Base-by-base conservation (phyloP, 2,329 filamentous ascomycete species). In the Fusarium citri region DNA sequence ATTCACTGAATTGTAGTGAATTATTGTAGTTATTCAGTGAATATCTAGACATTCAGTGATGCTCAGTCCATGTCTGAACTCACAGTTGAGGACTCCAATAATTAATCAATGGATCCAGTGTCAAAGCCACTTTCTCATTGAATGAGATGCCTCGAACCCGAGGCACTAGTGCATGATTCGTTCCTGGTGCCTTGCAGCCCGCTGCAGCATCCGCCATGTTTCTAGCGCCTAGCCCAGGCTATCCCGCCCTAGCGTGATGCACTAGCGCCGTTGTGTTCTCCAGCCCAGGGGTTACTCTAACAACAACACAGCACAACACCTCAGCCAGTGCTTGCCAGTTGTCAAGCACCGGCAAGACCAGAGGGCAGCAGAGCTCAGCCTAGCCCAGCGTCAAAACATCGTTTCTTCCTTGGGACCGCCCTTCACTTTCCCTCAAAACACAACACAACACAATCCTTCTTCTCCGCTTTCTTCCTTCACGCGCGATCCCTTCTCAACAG, bases 161-260 rank as follows among this genome's bases (percentile, higher is more conserved):
- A 68, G 43, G 61, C 53, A 55, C 47, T 42, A 16, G 10, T 46
- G 56, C 64, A 69, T 69, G 51, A 66, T 65, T 59, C 53, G 68
- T 71, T 51, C 64, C 68, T 66, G 60, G 68, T 72, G 60, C 68
- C 68, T 71, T 71, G 68, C 68, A 71, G 68, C 56, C 34, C 18
- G 34, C 34, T 37, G 34, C 18, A 25, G 18, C 34, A 59, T 54
- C 48, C 47, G 57, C 59, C 64, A 54, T 56, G 46, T 57, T 69
- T 40, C 59, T 66, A 69, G 60, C 59, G 68, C 68, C 56, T 50
- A 64, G 23, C 66, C 57, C 54, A 66, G 28, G 23, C 41, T 54
- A 53, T 28, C 22, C 41, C 40, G 53, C 62, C 65, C 55, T 68
- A 47, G 40, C 41, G 49, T 54, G 61, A 63, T 46, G 66, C 55